These are phyloP conservation scores for Thalassiosira mediterranea DNA, from an alignment of 352 stramenopile genomes.

Conservation along the genomic window DNA sequence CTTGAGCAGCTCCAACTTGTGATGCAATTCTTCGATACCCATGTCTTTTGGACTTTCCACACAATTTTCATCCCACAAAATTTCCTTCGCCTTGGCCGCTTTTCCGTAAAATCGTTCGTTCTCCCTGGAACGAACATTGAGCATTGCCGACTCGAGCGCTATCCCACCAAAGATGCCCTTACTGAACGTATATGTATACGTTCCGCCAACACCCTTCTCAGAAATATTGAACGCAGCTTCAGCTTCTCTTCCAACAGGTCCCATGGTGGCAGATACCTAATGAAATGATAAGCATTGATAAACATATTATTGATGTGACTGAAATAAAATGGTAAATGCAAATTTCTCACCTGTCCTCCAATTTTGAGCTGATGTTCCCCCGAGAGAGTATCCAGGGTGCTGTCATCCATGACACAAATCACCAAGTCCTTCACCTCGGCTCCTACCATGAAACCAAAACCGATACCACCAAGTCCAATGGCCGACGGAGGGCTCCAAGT, in stretches of 20 bases:
- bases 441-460: slow-evolving; percentile 91
- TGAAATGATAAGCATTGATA: too few species aligned
- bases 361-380: slow-evolving; percentile 90
- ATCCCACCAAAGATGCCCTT: slow-evolving; percentile 90
- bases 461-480: slow-evolving; percentile 90
- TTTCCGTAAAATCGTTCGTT: slow-evolving; percentile 92
- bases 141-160: slow-evolving; percentile 89
- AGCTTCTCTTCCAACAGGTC: slow-evolving; percentile 89
- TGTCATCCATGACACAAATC: slow-evolving; percentile 90
- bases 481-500: slow-evolving; percentile 91
- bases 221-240: slow-evolving; percentile 60
- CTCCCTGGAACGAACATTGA: slow-evolving; percentile 88
- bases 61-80: slow-evolving; percentile 33
- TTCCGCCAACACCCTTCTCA: slow-evolving; percentile 86
- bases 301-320: too few species aligned
- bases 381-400: slow-evolving; percentile 73
- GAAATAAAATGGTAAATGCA: too few species aligned
- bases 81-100: slow-evolving; percentile 12
- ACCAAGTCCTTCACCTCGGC: slow-evolving; percentile 93
- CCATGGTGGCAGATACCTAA: slow-evolving; percentile 88
- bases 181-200: slow-evolving; percentile 91
- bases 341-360: slow-evolving; percentile 89
- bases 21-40: slow-evolving; percentile 36
- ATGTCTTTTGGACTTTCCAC: slow-evolving; percentile 30
- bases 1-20: slow-evolving; percentile 39